A percentile compares a stretch with the other conserved stretches of the same genome.
Evolutionary conservation across 1,284 basidiomycete genomes (phyloP).

Genomic region (Tilletia caries): DNA sequence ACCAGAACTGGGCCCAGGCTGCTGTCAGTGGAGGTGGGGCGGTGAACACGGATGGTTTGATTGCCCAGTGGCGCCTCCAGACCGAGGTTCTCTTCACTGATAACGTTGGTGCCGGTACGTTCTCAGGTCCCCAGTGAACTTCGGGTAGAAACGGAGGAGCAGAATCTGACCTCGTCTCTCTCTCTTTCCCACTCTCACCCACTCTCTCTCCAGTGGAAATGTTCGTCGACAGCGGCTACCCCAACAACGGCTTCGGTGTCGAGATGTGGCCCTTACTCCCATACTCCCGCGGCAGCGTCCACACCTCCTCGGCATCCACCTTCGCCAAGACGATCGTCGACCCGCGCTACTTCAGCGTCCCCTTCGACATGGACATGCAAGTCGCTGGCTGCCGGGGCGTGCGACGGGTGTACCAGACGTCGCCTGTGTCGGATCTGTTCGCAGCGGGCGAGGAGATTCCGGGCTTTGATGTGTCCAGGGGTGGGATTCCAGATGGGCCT

Average conservation of each 20-base stretch:
- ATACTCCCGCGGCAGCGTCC: constrained; percentile 37
- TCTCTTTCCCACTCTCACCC: no score
- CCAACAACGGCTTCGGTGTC: constrained; percentile 32
- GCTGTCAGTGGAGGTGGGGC: constrained; percentile 35
- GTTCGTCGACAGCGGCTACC: constrained; percentile 44
- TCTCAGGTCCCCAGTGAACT: background rate
- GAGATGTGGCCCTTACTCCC: constrained; percentile 46
- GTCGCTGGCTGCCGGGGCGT: constrained; percentile 45
- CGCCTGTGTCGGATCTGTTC: constrained; percentile 35
- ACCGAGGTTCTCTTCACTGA: constrained; percentile 28
- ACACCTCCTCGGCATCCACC: constrained; percentile 24
- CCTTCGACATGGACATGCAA: constrained; percentile 54
- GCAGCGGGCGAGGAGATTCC: constrained; percentile 51
- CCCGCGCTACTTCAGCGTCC: constrained; percentile 27
- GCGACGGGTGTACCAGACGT: constrained; percentile 46
- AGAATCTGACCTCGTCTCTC: background rate
- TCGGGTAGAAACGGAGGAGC: background rate
- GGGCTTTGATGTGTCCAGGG: constrained; percentile 33
- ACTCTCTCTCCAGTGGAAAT: constrained; percentile 31
- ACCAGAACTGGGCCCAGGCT: constrained; percentile 35
- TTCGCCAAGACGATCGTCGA: constrained; percentile 25
- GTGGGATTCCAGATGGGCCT: constrained; percentile 28
- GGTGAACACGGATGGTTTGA: constrained; percentile 26
- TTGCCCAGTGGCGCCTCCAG: constrained; percentile 32
- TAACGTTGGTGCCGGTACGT: constrained; percentile 5